These are phyloP conservation scores for Acanthamoeba lenticulata DNA, from an alignment of 208 protist species.

Conservation along the genomic window DNA sequence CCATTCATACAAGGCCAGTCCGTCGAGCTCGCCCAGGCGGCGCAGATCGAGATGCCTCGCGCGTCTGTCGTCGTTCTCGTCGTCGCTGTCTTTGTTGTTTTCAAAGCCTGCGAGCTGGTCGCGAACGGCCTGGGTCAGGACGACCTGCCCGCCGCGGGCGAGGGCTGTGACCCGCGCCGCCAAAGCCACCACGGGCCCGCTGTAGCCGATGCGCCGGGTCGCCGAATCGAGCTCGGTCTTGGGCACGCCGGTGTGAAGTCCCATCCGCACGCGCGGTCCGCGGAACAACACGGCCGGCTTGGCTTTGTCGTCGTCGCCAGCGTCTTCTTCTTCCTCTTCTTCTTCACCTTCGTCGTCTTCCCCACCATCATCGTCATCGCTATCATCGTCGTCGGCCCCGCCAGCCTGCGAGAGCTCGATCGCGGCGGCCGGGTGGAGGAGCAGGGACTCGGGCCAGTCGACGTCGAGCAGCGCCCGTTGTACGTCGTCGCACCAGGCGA, in stretches of 20 bases:
- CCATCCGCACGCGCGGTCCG: conserved; percentile 15
- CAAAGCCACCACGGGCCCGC: conserved; percentile 73
- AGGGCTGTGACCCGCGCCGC: conserved; percentile 28
- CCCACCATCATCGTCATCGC: too few species aligned
- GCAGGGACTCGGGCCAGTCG: not conserved
- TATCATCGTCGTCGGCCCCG: too few species aligned
- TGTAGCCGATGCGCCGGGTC: conserved; percentile 77
- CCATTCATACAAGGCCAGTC: not conserved
- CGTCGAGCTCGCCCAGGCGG: not conserved
- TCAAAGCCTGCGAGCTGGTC: not conserved
- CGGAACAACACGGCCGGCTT: not conserved
- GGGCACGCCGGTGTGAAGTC: not conserved
- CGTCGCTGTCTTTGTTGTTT: not conserved
- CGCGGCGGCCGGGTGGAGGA: not conserved
- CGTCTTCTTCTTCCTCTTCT: too few species aligned
- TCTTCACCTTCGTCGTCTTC: not conserved
- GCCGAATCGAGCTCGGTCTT: conserved; percentile 67
- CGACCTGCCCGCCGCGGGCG: conserved; percentile 40
- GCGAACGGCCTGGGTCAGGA: not conserved
- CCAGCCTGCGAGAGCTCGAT: too few species aligned
- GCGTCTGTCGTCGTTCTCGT: not conserved
- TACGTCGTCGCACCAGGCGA: conserved; percentile 36
- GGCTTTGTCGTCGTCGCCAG: too few species aligned
- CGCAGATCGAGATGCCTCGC: too few species aligned
- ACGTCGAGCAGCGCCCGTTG: not conserved